Evolutionary conservation across 1,284 basidiomycete species (phyloP).

Genomic region (Apiotrichum gamsii): DNA sequence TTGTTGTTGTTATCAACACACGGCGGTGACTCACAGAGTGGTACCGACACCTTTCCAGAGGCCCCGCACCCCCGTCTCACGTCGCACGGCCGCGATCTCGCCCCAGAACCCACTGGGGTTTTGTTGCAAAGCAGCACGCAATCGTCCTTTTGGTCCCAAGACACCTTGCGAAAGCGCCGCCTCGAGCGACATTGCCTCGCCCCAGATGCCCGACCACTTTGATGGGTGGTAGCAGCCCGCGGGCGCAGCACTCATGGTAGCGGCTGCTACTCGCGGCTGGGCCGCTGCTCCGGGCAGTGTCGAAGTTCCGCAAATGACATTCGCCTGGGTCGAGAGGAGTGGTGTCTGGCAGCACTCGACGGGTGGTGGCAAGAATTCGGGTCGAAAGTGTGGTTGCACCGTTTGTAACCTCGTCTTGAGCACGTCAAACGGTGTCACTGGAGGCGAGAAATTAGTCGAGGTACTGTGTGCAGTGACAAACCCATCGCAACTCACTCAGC

Average conservation of each 20-base stretch:
- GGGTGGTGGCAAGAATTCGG: slow-evolving; percentile 12
- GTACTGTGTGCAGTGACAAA: too few species aligned
- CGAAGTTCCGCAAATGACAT: slow-evolving; percentile 19
- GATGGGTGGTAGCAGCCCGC: slow-evolving; percentile 44
- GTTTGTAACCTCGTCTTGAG: slow-evolving; percentile 48
- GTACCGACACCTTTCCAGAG: slow-evolving; percentile 88
- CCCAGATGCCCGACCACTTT: slow-evolving; percentile 48
- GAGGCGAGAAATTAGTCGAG: too few species aligned
- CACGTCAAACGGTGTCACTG: slow-evolving; percentile 50
- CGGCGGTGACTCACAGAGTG: slow-evolving; percentile 62
- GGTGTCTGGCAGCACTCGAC: slow-evolving; percentile 41
- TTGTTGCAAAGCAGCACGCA: background rate
- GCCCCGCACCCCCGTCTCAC: slow-evolving; percentile 67
- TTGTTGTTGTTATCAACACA: too few species aligned
- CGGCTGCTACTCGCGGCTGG: background rate
- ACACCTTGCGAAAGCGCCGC: slow-evolving; percentile 28
- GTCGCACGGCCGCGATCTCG: slow-evolving; percentile 68
- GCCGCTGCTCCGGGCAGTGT: slow-evolving; percentile 12
- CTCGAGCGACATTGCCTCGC: slow-evolving; percentile 38
- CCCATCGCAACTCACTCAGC: slow-evolving; percentile 46
- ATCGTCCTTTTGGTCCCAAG: slow-evolving; percentile 8
- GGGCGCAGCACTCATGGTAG: slow-evolving; percentile 21
- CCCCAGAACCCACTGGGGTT: slow-evolving; percentile 62
- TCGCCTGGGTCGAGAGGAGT: slow-evolving; percentile 8
- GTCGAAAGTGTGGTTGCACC: slow-evolving; percentile 31